Evolutionary conservation across 2,329 filamentous ascomycete species (phyloP), one percentile per base, ranked within the genome.

Genomic region (Nigrospora oryzae): DNA sequence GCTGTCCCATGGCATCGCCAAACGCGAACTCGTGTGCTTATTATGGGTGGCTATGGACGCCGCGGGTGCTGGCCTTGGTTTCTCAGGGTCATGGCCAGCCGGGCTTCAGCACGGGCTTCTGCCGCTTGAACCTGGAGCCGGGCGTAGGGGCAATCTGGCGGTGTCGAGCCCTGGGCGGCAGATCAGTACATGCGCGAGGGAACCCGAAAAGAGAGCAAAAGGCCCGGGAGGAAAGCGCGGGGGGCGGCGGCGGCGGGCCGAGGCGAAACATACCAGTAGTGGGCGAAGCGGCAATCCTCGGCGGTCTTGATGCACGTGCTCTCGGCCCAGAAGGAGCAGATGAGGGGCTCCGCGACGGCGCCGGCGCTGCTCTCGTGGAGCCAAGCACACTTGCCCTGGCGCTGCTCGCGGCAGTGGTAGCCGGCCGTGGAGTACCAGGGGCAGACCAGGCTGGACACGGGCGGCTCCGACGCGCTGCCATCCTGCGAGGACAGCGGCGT

Each of bases 251-350:
- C 13, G 15, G 10, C 15, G 8, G 16, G 36, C 7, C 13, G 23
- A 10, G n/a, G 10, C 13, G 4, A 12, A 34, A 23, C 31, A 11
- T 35, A 41, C 39, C 33, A 36, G 40, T 28, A 42, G 40, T 56
- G 54, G 1, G 53, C 54, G 35, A 53, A 56, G 3, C 45, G 43
- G 23, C 54, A 56, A 1, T 39, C 34, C 0, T 37, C 17, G 2
- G 38, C 45, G 3, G 13, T 35, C 46, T 56, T 57, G n/a, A 11
- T 50, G 34, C 54, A 55, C 3, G 49, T 33, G 5, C 43, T 36
- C 14, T 53, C 46, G 1, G 52, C 49, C 51, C 51, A 57, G 45
- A 56, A 56, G 11, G 47, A 45, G 44, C 54, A 57, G 17, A 57
- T 57, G 0, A 56, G 46, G 11, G 51, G 53, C 3, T 57, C 44